Conservation (phyloP, 2,329 filamentous ascomycete species). For the Blastomyces silverae region DNA sequence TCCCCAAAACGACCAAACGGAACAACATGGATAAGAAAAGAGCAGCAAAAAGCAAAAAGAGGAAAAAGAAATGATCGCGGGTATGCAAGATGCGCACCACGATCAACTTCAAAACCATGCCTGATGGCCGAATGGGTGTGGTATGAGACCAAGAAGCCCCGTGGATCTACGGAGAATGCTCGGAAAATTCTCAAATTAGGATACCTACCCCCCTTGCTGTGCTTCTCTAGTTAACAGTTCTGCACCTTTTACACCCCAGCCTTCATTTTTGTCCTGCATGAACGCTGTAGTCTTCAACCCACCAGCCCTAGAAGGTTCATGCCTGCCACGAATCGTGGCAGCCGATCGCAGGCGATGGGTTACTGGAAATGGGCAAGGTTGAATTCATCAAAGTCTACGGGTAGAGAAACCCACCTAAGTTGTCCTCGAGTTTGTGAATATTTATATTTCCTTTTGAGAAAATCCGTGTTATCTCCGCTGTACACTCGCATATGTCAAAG, state of each 20-base stretch:
- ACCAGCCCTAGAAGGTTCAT: not conserved
- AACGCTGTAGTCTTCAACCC: not conserved
- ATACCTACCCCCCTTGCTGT: not conserved
- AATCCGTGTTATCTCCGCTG: not conserved
- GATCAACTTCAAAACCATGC: not conserved
- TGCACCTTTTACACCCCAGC: not conserved
- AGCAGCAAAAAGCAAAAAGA: not conserved
- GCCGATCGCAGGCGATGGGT: not conserved
- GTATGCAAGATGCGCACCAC: constrained; percentile 2
- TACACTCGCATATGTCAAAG: too few relatives aligned
- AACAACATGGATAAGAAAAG: too few relatives aligned
- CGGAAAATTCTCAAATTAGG: not conserved
- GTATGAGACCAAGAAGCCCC: not conserved
- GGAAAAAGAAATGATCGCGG: not conserved
- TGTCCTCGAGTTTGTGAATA: too few relatives aligned
- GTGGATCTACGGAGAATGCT: not conserved
- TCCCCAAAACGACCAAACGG: not conserved
- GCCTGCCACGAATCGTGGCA: not conserved
- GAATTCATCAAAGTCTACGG: not conserved
- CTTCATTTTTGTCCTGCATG: not conserved
- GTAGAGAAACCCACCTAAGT: not conserved
- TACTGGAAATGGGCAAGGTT: not conserved
- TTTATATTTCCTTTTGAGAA: not conserved
- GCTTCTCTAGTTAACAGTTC: not conserved
- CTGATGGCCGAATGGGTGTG: not conserved